A percentile compares a stretch with the other conserved stretches of the same genome.
These are phyloP conservation scores for Auriscalpium microsporum DNA, from an alignment of 768 basidiomycete species.

Conservation along the genomic window DNA sequence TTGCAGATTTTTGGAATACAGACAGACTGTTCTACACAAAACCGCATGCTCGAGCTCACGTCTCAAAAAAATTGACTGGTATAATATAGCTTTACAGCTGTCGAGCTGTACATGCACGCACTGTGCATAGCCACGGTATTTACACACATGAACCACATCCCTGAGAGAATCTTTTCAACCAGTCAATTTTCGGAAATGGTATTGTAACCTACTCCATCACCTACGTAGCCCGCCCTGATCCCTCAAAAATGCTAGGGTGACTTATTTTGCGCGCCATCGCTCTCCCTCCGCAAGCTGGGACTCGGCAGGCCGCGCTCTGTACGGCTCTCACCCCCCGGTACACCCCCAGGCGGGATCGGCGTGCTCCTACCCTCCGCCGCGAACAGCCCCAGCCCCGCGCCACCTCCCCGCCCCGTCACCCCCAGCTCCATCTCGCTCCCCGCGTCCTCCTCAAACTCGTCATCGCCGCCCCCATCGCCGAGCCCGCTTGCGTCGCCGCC, in stretches of 20 bases:
- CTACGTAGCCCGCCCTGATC: no score
- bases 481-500: constrained; percentile 22
- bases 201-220: no score
- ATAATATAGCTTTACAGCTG: no score
- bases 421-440: constrained; percentile 21
- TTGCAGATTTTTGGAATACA: no score
- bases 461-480: constrained; percentile 30
- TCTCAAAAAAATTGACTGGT: no score
- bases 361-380: not conserved
- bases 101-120: not conserved
- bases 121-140: constrained; percentile 3
- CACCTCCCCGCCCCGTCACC: not conserved
- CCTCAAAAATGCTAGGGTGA: not conserved
- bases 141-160: constrained; percentile 83
- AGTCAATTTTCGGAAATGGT: no score
- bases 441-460: constrained; percentile 21
- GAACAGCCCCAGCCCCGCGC: not conserved
- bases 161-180: constrained; percentile 44
- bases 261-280: constrained; percentile 4
- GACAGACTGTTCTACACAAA: no score
- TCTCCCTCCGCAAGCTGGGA: constrained; percentile 14
- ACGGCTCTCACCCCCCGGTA: constrained; percentile 4
- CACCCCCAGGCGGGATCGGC: not conserved
- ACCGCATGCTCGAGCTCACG: no score
- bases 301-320: constrained; percentile 12